Evolutionary conservation across 805 yeast genomes (phyloP), one percentile per base, ranked within the genome.

Genomic region (Metschnikowia picachoensis): DNA sequence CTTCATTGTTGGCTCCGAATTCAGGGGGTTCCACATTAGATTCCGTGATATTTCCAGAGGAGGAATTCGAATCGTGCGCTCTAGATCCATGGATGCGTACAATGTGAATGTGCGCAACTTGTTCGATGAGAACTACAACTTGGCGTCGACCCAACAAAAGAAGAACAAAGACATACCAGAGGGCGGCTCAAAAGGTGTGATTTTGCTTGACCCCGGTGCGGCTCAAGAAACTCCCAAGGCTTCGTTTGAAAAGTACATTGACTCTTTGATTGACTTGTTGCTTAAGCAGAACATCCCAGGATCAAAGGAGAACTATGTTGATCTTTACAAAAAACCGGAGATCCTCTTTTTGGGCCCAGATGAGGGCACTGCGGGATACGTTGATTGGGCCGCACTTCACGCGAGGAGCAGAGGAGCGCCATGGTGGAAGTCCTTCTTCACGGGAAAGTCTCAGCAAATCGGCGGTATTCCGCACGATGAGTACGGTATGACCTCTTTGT

Each of bases 381-480:
- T 90, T 43, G 91, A 94, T 67, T 92, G 98, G 98, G 98, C 99
- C 10, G 94, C 98, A 25, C 70, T 82, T 56, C 98, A 92, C 64
- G 98, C 99, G 27, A 82, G 86, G 60, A 68, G 72, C 47, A 83
- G 99, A 68, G 95, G 96, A 51, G 96, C 98, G 39, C 85, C 90
- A 43, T 89, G 96, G 90, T 92, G 99, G 99, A 92, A 89, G 70
- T 92, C 98, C 1, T 92, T 92, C 75, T 85, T 94, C 68, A 92
- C 99, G 30, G 99, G 99, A 57, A 94, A 94, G 72, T 80, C 90
- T 36, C 96, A 96, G 47, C 70, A 77, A 36, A 69, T 92, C 48
- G 99, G 99, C 61, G 99, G 99, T 65, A 94, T 92, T 62, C 99
- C 99, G 42, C 99, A 92, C 68, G 99, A 92, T 65, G 92, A 80